Conservation (phyloP, 2,329 filamentous ascomycete species). For the Botryotinia narcissicola region DNA sequence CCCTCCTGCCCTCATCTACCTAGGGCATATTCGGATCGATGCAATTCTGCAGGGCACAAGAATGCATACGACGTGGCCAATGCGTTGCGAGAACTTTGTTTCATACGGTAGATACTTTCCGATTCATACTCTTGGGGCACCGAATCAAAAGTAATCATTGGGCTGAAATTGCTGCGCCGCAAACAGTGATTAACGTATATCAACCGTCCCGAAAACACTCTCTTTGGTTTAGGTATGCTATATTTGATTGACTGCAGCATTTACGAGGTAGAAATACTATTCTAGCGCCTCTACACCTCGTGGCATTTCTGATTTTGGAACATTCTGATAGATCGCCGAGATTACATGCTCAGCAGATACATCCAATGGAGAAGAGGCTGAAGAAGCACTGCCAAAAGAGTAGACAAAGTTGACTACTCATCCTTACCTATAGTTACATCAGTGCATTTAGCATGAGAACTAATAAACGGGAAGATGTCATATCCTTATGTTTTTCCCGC, state of each 20-base stretch:
- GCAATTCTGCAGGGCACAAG: constrained; percentile 5
- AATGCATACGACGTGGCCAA: constrained; percentile 17
- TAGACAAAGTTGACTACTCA: constrained; percentile 17
- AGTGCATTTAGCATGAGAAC: constrained; percentile 8
- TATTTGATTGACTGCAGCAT: neutral
- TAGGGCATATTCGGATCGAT: neutral
- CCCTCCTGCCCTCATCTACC: neutral
- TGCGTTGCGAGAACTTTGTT: constrained; percentile 13
- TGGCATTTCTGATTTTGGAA: constrained; percentile 1
- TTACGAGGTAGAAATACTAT: neutral
- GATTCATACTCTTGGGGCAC: neutral
- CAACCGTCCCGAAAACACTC: neutral
- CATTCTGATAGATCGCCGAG: neutral
- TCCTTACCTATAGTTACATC: constrained; percentile 11
- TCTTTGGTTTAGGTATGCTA: neutral
- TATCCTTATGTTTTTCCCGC: neutral
- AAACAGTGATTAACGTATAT: neutral
- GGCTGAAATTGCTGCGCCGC: constrained; percentile 12
- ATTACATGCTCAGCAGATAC: constrained; percentile 2
- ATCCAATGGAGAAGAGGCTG: neutral
- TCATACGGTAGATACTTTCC: neutral
- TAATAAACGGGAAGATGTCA: constrained; percentile 18
- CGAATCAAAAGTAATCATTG: neutral
- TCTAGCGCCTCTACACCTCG: neutral
- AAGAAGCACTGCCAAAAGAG: constrained; percentile 8